Conservation (phyloP, 2,329 filamentous ascomycete genomes). For the Gnomoniopsis sp. region DNA sequence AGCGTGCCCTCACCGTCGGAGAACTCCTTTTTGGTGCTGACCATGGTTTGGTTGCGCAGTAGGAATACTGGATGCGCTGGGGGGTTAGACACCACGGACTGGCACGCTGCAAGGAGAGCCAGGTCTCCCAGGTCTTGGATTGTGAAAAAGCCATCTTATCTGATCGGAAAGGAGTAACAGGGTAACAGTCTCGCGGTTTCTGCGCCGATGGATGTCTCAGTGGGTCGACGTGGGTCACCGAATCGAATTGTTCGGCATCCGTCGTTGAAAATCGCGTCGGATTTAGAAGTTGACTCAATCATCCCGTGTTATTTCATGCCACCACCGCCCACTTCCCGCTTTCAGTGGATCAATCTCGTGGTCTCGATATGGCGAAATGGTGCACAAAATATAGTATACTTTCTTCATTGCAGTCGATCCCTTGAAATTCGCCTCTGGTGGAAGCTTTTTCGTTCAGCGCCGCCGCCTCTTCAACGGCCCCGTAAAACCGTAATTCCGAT, state of each 20-base stretch:
- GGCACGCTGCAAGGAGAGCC: background rate
- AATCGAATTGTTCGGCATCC: too few species aligned
- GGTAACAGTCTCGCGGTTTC: background rate
- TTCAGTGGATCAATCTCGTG: too few species aligned
- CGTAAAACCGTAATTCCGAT: background rate
- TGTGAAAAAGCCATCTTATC: background rate
- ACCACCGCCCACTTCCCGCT: too few species aligned
- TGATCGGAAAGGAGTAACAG: background rate
- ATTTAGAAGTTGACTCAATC: background rate
- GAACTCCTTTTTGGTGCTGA: background rate
- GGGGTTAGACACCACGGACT: background rate
- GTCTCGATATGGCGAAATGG: too few species aligned
- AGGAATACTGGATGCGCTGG: background rate
- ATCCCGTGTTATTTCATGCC: background rate
- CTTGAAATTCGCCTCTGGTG: background rate
- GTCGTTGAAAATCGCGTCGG: background rate
- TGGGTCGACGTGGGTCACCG: background rate
- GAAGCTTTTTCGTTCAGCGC: background rate
- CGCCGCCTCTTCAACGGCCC: background rate
- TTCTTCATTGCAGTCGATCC: background rate
- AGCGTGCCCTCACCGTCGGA: constrained; percentile 1
- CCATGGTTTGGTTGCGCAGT: background rate
- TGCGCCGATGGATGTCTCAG: background rate
- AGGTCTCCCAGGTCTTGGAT: background rate
- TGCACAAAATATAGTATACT: background rate